These are phyloP conservation scores for Scutellaria baicalensis DNA, from an alignment of 257 asterid species.

Conservation along the genomic window DNA sequence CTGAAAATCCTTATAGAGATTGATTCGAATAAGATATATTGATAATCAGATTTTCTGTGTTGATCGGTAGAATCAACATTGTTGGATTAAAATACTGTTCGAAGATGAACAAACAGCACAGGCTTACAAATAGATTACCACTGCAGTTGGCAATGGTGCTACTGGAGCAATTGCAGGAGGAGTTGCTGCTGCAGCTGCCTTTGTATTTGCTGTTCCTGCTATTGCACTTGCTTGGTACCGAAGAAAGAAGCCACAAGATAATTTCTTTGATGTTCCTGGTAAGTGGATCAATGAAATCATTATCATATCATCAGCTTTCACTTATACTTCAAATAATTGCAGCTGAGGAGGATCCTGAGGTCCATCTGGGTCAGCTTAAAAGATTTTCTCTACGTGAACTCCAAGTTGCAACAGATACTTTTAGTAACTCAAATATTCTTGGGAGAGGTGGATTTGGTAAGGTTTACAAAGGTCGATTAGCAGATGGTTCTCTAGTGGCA, in stretches of 20 bases:
- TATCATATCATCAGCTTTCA: neutral
- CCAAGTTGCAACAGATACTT: constrained; percentile 75
- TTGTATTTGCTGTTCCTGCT: constrained; percentile 79
- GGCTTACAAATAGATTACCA: neutral
- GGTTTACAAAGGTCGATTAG: constrained; percentile 88
- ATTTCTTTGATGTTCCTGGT: constrained; percentile 96
- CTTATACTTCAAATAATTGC: constrained; percentile 18
- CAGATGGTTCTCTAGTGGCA: constrained; percentile 81
- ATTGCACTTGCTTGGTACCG: constrained; percentile 72
- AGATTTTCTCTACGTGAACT: constrained; percentile 78
- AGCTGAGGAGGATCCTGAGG: constrained; percentile 98
- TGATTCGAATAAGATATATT: neutral
- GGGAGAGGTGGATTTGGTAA: constrained; percentile 90
- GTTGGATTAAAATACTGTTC: neutral
- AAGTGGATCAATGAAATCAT: constrained; percentile 22
- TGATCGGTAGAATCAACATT: neutral
- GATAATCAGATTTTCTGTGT: neutral
- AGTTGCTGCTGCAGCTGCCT: constrained; percentile 89
- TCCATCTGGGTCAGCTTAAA: constrained; percentile 87
- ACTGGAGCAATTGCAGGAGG: constrained; percentile 92
- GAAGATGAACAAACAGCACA: neutral
- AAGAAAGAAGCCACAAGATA: constrained; percentile 69
- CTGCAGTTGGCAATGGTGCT: constrained; percentile 63
- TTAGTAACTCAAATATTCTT: constrained; percentile 62
- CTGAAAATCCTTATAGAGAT: neutral